Conservation (phyloP, 805 yeast genomes). For the Candida silvicultrix region DNA sequence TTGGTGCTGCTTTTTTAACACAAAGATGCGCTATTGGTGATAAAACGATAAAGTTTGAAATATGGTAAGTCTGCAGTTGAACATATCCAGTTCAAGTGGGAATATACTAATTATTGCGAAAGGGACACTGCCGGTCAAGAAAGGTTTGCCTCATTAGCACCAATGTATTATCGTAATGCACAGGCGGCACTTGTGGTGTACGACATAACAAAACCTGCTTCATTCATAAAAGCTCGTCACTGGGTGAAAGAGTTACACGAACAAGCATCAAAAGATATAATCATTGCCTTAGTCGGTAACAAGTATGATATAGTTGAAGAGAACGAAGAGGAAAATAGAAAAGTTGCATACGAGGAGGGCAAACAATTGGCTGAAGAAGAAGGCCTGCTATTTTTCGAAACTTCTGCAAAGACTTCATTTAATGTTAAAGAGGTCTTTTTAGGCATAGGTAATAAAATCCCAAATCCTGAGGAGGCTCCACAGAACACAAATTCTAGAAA, state of each 20-base stretch:
- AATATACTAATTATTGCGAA: slow-evolving; percentile 1
- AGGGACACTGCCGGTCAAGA: slow-evolving; percentile 97
- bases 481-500: slow-evolving; percentile 17
- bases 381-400: slow-evolving; percentile 84
- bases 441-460: slow-evolving; percentile 84
- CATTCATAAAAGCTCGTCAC: slow-evolving; percentile 93
- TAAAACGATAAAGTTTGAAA: slow-evolving; percentile 84
- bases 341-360: slow-evolving; percentile 85
- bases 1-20: slow-evolving; percentile 95
- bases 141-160: slow-evolving; percentile 91
- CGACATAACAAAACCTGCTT: slow-evolving; percentile 91
- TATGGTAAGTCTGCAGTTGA: slow-evolving; percentile 44
- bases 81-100: too few relatives aligned
- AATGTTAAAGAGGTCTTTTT: slow-evolving; percentile 89
- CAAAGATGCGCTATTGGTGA: slow-evolving; percentile 87
- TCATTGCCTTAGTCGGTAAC: slow-evolving; percentile 92
- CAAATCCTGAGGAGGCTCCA: slow-evolving; percentile 31
- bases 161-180: slow-evolving; percentile 96
- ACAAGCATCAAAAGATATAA: slow-evolving; percentile 87
- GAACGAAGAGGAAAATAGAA: slow-evolving; percentile 50
- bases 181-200: slow-evolving; percentile 95
- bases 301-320: slow-evolving; percentile 72
- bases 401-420: slow-evolving; percentile 85
- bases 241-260: slow-evolving; percentile 97
- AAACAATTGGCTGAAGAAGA: slow-evolving; percentile 85